Evolutionary conservation across 2,329 filamentous ascomycete genomes (phyloP), one percentile per base, ranked within the genome.

Genomic region (Pseudocercospora macadamiae): DNA sequence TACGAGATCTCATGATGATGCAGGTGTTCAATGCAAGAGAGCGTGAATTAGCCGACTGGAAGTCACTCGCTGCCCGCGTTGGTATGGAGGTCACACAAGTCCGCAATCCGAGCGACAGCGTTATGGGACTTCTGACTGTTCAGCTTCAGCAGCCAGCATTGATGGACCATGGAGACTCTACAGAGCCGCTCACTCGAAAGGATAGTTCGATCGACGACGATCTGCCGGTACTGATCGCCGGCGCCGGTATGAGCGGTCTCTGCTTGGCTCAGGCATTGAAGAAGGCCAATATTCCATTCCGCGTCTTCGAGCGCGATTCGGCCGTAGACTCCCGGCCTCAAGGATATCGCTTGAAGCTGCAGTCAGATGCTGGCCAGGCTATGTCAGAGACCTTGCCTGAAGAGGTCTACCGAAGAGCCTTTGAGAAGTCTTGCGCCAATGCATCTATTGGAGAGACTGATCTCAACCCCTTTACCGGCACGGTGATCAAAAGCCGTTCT

Each of bases 21-120:
- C 55, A 63, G 34, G 59, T 60, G 8, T 65, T 68, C 55, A 69
- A 69, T 37, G 65, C 65, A 7, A 60, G 61, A 21, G 66, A 69
- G 51, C 58, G 66, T 10, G 64, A 66, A 28, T 25, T 61, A 14
- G 61, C 64, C 21, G 66, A 67, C 25, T 69, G 66, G 66, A 57
- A 56, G 30, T 21, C 36, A 49, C 37, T 62, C 30, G 19, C 54
- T 32, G 49, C 25, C 12, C 54, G 55, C 32, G 57, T 54, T 28
- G 60, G 57, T 9, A 45, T 64, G 12, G 21, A 59, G 36, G 42
- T 64, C 16, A 28, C 54, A 7, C 42, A 56, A 34, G 54, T 62
- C 16, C 51, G 57, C n/a, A 55, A 61, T 37, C 62, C 62, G 19
- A 51, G 54, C 34, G 58, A 59, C 44, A 64, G 62, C 32, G 58